These are phyloP conservation scores for Acanthamoeba lenticulata DNA, from an alignment of 208 protist genomes.

Conservation along the genomic window DNA sequence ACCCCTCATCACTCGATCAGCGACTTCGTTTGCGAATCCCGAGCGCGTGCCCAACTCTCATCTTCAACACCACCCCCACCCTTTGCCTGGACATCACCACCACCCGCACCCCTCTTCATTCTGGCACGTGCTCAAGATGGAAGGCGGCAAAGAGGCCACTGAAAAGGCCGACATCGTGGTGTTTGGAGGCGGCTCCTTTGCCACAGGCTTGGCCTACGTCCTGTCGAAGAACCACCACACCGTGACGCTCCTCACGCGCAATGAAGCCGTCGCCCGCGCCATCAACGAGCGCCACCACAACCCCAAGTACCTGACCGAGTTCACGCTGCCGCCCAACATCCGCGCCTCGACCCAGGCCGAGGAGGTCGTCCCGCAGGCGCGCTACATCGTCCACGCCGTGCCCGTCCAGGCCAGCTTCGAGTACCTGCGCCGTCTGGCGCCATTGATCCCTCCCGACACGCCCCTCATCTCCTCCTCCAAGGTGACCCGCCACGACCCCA, in stretches of 20 bases:
- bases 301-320: slow-evolving; percentile 52
- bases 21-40: slow-evolving; percentile 71
- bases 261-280: not conserved
- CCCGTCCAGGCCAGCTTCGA: slow-evolving; percentile 61
- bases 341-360: slow-evolving; percentile 25
- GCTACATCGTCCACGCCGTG: slow-evolving; percentile 69
- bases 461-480: slow-evolving; percentile 75
- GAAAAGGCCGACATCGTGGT: slow-evolving; percentile 53
- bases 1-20: too few relatives aligned
- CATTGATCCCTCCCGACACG: slow-evolving; percentile 60
- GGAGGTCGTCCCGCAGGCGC: not conserved
- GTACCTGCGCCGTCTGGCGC: slow-evolving; percentile 29
- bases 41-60: not conserved
- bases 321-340: slow-evolving; percentile 43
- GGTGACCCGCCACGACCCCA: not conserved
- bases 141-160: not conserved
- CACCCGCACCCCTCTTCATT: slow-evolving; percentile 2
- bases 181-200: slow-evolving; percentile 76
- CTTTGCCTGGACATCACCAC: not conserved
- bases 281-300: slow-evolving; percentile 72
- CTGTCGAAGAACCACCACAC: slow-evolving; percentile 51
- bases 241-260: slow-evolving; percentile 59
- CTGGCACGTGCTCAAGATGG: slow-evolving; percentile 28
- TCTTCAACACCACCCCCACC: not conserved
- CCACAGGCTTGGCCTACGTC: slow-evolving; percentile 60